Conservation (phyloP, 2,329 filamentous ascomycete species). For the Penicillium sp. region DNA sequence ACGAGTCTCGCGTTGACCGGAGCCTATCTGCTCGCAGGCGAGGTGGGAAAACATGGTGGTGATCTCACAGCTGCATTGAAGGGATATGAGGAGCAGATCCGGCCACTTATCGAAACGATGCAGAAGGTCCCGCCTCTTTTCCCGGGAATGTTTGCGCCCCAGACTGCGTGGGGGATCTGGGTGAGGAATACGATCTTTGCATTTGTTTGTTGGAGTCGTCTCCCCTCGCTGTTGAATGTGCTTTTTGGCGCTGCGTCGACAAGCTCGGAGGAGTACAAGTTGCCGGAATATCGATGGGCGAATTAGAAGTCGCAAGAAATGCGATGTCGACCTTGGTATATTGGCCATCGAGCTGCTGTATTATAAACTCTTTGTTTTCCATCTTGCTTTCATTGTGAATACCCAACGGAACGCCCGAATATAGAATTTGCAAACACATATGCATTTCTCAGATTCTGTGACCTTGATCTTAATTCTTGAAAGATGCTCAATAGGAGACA, state of each 20-base stretch:
- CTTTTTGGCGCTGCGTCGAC: slow-evolving; percentile 30
- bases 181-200: slow-evolving; percentile 41
- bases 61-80: slow-evolving; percentile 30
- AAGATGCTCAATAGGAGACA: no score
- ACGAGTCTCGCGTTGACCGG: slow-evolving; percentile 31
- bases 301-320: background rate
- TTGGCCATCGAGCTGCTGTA: no score
- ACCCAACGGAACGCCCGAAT: no score
- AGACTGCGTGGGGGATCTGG: slow-evolving; percentile 43
- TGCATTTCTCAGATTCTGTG: no score
- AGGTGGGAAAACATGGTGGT: slow-evolving; percentile 23
- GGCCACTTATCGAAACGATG: slow-evolving; percentile 31
- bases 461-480: no score
- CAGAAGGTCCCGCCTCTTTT: slow-evolving; percentile 31
- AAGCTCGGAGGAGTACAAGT: slow-evolving; percentile 24
- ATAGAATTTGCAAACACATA: no score
- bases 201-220: slow-evolving; percentile 33
- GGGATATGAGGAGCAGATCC: slow-evolving; percentile 35
- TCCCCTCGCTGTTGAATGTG: slow-evolving; percentile 24
- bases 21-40: slow-evolving; percentile 53
- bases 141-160: slow-evolving; percentile 38
- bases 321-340: no score
- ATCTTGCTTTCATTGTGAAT: no score
- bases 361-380: no score
- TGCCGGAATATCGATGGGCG: slow-evolving; percentile 38